phyloP scores from a whole-genome alignment of 2,329 filamentous ascomycete genomes.

The Dendryphion nanum region DNA sequence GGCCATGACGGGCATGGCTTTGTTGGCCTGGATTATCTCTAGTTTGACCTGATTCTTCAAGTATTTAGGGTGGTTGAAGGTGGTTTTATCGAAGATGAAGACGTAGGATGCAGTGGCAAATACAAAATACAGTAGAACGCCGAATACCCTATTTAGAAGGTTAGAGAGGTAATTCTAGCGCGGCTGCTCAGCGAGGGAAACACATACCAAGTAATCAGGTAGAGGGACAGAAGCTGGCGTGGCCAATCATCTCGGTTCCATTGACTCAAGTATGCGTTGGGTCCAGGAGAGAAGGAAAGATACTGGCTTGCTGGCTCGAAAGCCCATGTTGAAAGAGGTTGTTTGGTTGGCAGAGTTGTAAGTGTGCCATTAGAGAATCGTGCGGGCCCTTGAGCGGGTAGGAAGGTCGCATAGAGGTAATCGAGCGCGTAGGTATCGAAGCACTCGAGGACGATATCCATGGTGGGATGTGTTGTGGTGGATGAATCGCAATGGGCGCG shows the following conservation, averaged over 20 bases:
- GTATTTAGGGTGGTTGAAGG: constrained; percentile 87
- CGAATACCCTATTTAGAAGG: constrained; percentile 68
- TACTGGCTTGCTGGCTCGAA: constrained; percentile 73
- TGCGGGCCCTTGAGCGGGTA: constrained; percentile 57
- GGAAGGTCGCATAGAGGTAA: constrained; percentile 68
- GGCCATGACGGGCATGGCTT: constrained; percentile 78
- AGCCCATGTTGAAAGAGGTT: constrained; percentile 50
- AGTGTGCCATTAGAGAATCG: constrained; percentile 57
- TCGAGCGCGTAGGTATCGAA: constrained; percentile 82
- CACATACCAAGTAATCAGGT: constrained; percentile 79
- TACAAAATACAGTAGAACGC: constrained; percentile 78
- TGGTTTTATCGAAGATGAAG: constrained; percentile 89
- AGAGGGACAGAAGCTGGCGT: constrained; percentile 74
- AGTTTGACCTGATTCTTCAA: constrained; percentile 87
- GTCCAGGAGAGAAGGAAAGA: constrained; percentile 66
- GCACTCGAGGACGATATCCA: constrained; percentile 91
- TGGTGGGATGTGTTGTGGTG: too few relatives aligned
- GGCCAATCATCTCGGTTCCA: constrained; percentile 75
- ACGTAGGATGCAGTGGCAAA: constrained; percentile 81
- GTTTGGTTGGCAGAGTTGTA: constrained; percentile 29
- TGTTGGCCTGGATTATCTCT: constrained; percentile 79
- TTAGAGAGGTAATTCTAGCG: neutral
- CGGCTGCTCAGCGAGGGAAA: neutral
- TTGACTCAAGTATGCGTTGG: constrained; percentile 76
- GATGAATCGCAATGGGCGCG: too few relatives aligned